Evolutionary conservation across 2,329 filamentous ascomycete genomes (phyloP), one percentile per base, ranked within the genome.

Genomic region (Botrytis medusae): DNA sequence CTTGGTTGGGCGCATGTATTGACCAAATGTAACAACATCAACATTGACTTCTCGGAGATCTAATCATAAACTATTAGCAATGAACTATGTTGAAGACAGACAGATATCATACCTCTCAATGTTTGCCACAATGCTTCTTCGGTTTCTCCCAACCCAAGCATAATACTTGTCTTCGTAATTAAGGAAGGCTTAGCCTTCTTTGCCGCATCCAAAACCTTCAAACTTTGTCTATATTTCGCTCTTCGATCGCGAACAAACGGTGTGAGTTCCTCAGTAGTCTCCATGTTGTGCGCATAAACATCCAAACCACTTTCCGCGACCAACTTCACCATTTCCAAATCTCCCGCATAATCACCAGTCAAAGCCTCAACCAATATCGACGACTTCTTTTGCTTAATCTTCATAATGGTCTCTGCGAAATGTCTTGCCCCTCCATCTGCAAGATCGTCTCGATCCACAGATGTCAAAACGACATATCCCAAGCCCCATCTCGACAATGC

Each of bases 1-100:
- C 87, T 98, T 99, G 7, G 96, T 99, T 2, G 96, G 96, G 18
- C 95, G 93, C 96, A 99, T 99, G 86, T 99, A 99, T 85, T 99
- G 96, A n/a, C 96, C 96, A 78, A 99, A 99, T 0, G 96, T 99
- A 73, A 99, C 94, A 20, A 99, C 94, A 78, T 99, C 96, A 63
- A 98, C 95, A 74, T 93, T 86, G 73, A 90, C 88, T 77, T 91
- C 91, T 73, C 96, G 89, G 20, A 99, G 87, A 82, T 97, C 93
- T 89, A 22, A 10, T 72, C 25, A 18, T 9, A n/a, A 34, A 40
- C 0, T 70, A n/a, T 78, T 75, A 79, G 74, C 61, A 34, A 69
- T 63, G 34, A 4, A 2, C n/a, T 18, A 6, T 42, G 22, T 16
- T 2, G 5, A 32, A 32, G 18, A 14, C 51, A 6, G n/a, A 18